Base-by-base conservation (phyloP, 352 stramenopile genomes). In the Globisporangium cederbergense region DNA sequence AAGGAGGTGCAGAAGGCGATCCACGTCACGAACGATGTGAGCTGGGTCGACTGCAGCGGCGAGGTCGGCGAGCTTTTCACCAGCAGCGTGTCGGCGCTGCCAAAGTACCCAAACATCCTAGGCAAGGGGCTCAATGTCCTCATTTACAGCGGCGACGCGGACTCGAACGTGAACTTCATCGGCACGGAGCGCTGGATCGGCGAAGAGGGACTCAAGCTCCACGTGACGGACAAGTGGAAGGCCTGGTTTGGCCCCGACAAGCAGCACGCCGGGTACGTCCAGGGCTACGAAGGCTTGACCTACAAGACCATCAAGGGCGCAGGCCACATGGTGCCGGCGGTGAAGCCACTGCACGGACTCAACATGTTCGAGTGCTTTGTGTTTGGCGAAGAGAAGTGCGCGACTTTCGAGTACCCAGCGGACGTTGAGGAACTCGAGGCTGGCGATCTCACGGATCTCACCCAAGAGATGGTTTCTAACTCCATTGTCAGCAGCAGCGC, bases 221-320 rank as follows among this genome's bases (percentile, higher is more conserved):
- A 68, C 8, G 73, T 77, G 36, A 61, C 62, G 16, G 70, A 70
- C 4, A 62, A 68, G 20, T 91, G 82, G 46, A 52, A 52, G 7
- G 46, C 46, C 7, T 52, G 46, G 46, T 52, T 52, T 20, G 46
- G 20, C 18, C 46, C 46, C 3, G 82, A 90, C 54, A 40, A 77
- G 42, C 90, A 97, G 68, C 82, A 95, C 60, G 90, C 76, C 9
- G 90, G 90, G 8, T 91, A 97, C 64, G 78, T 91, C 28, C 78
- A 95, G 52, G 78, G 79, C 38, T 97, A 84, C 52, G 72, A 96
- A 22, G 86, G 80, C 18, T 64, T 97, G 3, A 84, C 74, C 0
- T 98, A 95, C 74, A 79, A 97, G 59, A 98, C 91, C 1, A 90
- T 98, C 68, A 93, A 96, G 52, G 91, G 90, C 30, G 87, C 88